phyloP scores from a whole-genome alignment of 805 yeast genomes.

The Citeromyces nyonsensis region DNA sequence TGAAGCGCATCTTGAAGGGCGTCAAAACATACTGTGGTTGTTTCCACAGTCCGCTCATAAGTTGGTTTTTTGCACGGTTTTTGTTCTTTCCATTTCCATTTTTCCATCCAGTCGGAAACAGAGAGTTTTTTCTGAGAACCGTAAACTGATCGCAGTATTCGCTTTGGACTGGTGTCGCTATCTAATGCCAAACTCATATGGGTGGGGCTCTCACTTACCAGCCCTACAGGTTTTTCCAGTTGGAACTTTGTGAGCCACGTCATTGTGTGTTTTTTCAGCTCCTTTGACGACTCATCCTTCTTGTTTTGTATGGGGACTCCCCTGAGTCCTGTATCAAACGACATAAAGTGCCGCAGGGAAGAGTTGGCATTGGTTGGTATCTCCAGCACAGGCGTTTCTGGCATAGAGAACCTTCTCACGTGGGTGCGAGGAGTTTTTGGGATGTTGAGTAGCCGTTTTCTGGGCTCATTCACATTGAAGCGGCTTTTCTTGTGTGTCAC shows the following conservation, averaged over 20 bases:
- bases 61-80: neutral
- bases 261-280: conserved; percentile 2
- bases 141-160: neutral
- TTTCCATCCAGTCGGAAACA: neutral
- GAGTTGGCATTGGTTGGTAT: conserved; percentile 3
- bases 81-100: neutral
- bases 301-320: neutral
- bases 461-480: neutral
- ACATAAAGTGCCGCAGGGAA: conserved; percentile 14
- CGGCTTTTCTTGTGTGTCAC: neutral
- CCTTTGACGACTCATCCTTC: neutral
- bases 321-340: conserved; percentile 13
- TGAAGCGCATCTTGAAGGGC: too few relatives aligned
- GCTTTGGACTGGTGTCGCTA: neutral
- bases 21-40: too few relatives aligned
- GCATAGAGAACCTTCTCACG: conserved; percentile 1
- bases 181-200: neutral
- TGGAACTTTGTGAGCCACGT: conserved; percentile 4
- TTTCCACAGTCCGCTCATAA: neutral
- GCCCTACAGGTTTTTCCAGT: conserved; percentile 1
- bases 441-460: neutral
- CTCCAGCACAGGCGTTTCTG: conserved; percentile 1
- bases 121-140: neutral
- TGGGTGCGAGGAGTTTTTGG: neutral
- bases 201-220: neutral